phyloP scores from a whole-genome alignment of 106 monocot genomes.

The Acanthochlamys bracteata region DNA sequence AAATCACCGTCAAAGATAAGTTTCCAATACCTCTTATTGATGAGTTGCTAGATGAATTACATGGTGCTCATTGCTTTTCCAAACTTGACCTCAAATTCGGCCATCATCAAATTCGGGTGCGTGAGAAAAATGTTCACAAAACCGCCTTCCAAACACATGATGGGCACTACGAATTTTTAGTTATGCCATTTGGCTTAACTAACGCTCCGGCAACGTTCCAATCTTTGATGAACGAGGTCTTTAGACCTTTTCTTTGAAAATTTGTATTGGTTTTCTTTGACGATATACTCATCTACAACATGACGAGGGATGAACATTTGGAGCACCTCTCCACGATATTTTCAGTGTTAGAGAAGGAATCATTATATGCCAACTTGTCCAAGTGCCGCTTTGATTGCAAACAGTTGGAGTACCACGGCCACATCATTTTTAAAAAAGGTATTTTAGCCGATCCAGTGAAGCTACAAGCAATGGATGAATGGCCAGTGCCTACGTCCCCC shows the following conservation, averaged over 20 bases:
- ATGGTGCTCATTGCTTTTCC: background rate
- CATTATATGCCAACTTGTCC: too few relatives aligned
- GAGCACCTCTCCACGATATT: too few relatives aligned
- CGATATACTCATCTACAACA: background rate
- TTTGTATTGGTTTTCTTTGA: background rate
- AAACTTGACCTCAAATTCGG: background rate
- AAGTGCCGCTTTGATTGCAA: too few relatives aligned
- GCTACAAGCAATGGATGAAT: too few relatives aligned
- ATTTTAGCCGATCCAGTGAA: too few relatives aligned
- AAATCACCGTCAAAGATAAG: background rate
- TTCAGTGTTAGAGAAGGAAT: too few relatives aligned
- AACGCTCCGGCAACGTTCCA: background rate
- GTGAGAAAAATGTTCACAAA: background rate
- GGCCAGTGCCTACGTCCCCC: too few relatives aligned
- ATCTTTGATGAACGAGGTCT: background rate
- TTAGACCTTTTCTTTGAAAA: background rate
- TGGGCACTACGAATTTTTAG: background rate
- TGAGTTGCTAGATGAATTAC: background rate
- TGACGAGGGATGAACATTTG: background rate
- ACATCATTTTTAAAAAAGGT: too few relatives aligned
- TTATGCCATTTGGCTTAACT: background rate
- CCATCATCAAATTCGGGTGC: background rate
- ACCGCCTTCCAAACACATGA: background rate
- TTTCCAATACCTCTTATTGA: background rate
- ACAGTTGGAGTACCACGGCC: too few relatives aligned